Evolutionary conservation across 169 alveolate species (phyloP), one percentile per base, ranked within the genome.

Genomic region (Cardiosporidium cionae): DNA sequence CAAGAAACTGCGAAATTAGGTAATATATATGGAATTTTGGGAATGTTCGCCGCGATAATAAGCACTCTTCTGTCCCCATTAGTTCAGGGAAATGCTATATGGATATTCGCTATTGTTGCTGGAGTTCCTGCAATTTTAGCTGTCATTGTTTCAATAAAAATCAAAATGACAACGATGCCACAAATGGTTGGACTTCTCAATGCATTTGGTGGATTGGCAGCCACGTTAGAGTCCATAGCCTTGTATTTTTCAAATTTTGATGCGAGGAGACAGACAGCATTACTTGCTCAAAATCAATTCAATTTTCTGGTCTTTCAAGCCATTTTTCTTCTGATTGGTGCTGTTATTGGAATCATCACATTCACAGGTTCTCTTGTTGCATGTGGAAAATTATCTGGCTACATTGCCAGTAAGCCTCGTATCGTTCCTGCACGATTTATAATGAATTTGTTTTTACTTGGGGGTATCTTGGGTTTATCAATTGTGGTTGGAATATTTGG

Each of bases 331-430:
- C 52, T 27, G 25, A n/a, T 36, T 32, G 76, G 96, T 52, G 87
- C 88, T 62, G 83, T 87, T 32, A 87, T 91, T 28, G 94, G 95
- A 27, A 91, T 92, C 65, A 78, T 93, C 37, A 93, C 97, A 23
- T 88, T 94, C 72, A 90, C 96, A 64, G 98, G 98, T 16, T 87
- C 94, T 54, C 65, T 94, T 54, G 95, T 92, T 31, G 98, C 98
- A 58, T 90, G 88, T 70, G 94, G 92, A n/a, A 93, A 92, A 80
- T 88, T 94, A 52, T 85, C 87, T 65, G 97, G 94, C 33, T 33
- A 82, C 22, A 52, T 91, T 58, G 84, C 79, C 27, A 73, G 90
- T 52, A 86, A 83, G 63, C 91, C 95, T 52, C 82, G 89, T 32
- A 81, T 81, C 58, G 69, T 91, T 58, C 72, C 72, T 7, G 93